These are phyloP conservation scores for Spergularia marina DNA, from an alignment of 148 eudicot species.

Conservation along the genomic window DNA sequence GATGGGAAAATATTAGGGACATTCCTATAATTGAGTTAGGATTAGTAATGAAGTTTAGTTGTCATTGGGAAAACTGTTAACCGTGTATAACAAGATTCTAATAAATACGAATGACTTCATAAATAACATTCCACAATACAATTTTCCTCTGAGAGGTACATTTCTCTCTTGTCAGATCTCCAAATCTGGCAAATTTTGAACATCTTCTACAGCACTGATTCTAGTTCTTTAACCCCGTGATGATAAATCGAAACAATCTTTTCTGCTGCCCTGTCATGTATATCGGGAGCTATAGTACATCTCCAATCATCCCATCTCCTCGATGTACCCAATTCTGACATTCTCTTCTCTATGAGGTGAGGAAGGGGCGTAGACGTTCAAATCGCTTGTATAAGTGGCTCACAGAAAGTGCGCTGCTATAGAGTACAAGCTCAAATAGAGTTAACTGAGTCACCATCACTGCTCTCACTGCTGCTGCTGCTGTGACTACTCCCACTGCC, in stretches of 20 bases:
- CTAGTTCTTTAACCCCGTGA: neutral
- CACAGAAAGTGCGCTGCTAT: neutral
- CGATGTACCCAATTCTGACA: too few relatives aligned
- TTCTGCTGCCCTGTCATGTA: too few relatives aligned
- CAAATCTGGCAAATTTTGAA: neutral
- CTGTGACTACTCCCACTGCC: slow-evolving; percentile 51
- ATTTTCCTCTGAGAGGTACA: neutral
- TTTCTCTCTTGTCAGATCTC: neutral
- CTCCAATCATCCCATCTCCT: neutral
- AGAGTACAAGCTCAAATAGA: slow-evolving; percentile 43
- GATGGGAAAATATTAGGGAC: too few relatives aligned
- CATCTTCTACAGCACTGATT: neutral
- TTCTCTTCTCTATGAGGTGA: neutral
- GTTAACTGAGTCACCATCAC: slow-evolving; percentile 58
- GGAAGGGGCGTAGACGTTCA: neutral
- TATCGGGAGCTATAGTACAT: too few relatives aligned
- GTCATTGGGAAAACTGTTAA: too few relatives aligned
- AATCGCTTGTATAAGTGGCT: neutral
- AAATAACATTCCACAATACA: slow-evolving; percentile 1
- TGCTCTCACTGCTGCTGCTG: slow-evolving; percentile 62
- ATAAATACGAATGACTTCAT: neutral
- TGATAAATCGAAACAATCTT: too few relatives aligned
- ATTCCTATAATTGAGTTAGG: too few relatives aligned
- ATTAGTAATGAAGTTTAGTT: too few relatives aligned
- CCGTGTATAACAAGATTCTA: neutral